phyloP scores from a whole-genome alignment of 2,329 filamentous ascomycete genomes.

The Ophiostoma angusticollis region DNA sequence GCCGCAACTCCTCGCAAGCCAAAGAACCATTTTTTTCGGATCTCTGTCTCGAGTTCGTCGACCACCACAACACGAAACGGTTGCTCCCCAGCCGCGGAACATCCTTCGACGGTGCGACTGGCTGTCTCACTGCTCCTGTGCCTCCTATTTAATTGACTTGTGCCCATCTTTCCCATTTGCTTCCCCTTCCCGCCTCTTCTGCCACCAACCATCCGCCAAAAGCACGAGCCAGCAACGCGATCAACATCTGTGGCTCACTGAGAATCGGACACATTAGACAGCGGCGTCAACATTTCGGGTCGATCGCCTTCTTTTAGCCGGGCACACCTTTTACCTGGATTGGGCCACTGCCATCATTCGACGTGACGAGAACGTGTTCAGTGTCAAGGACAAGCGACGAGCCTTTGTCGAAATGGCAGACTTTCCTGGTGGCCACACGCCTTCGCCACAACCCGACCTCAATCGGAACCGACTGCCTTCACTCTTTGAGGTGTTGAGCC shows the following conservation, averaged over 20 bases:
- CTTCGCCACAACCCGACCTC: slow-evolving; percentile 45
- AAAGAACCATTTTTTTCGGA: neutral
- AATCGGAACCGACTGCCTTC: slow-evolving; percentile 78
- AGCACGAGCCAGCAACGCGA: no score
- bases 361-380: no score
- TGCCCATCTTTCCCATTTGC: no score
- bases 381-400: no score
- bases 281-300: no score
- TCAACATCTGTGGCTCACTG: no score
- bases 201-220: no score
- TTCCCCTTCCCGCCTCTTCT: no score
- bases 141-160: slow-evolving; percentile 1
- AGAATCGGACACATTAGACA: no score
- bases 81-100: neutral
- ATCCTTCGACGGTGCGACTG: neutral
- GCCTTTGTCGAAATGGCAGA: slow-evolving; percentile 30
- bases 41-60: slow-evolving; percentile 2
- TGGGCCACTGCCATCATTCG: no score
- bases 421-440: slow-evolving; percentile 22
- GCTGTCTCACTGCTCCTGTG: neutral
- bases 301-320: no score
- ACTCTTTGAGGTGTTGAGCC: slow-evolving; percentile 87
- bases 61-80: neutral
- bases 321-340: no score
- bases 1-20: slow-evolving; percentile 6